Conservation (phyloP, 805 yeast genomes). For the Candida stauntonica region DNA sequence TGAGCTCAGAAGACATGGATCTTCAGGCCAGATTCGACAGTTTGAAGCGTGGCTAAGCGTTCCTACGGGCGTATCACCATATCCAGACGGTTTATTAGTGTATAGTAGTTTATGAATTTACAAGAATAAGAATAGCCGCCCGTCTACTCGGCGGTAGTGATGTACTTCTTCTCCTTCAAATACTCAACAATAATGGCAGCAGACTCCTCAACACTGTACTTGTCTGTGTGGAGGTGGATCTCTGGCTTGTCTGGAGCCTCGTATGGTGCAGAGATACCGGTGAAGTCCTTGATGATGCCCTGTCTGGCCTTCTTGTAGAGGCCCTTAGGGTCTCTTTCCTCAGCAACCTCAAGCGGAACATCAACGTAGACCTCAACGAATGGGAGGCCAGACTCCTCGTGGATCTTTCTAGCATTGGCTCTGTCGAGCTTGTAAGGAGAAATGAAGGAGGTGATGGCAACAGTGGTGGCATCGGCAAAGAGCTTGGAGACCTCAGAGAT, state of each 20-base stretch:
- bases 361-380: slow-evolving; percentile 90
- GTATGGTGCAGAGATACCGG: slow-evolving; percentile 94
- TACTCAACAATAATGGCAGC: slow-evolving; percentile 70
- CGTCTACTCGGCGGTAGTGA: no score
- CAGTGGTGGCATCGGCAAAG: slow-evolving; percentile 88
- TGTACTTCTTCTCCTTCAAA: slow-evolving; percentile 45
- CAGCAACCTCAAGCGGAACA: slow-evolving; percentile 92
- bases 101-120: no score
- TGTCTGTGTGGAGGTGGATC: slow-evolving; percentile 71
- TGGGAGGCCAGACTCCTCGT: slow-evolving; percentile 67
- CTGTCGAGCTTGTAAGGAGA: slow-evolving; percentile 88
- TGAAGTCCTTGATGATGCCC: slow-evolving; percentile 89
- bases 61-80: neutral
- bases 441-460: slow-evolving; percentile 87
- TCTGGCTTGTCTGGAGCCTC: slow-evolving; percentile 89
- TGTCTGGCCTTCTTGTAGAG: slow-evolving; percentile 94
- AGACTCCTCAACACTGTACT: slow-evolving; percentile 72
- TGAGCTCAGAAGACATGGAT: slow-evolving; percentile 62
- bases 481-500: slow-evolving; percentile 91
- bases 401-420: slow-evolving; percentile 79
- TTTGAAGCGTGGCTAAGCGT: slow-evolving; percentile 48
- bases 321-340: slow-evolving; percentile 96
- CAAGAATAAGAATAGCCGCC: no score
- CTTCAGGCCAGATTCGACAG: slow-evolving; percentile 85
- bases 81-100: neutral